Conservation (phyloP, 805 yeast genomes). For the Saturnispora ahearnii region DNA sequence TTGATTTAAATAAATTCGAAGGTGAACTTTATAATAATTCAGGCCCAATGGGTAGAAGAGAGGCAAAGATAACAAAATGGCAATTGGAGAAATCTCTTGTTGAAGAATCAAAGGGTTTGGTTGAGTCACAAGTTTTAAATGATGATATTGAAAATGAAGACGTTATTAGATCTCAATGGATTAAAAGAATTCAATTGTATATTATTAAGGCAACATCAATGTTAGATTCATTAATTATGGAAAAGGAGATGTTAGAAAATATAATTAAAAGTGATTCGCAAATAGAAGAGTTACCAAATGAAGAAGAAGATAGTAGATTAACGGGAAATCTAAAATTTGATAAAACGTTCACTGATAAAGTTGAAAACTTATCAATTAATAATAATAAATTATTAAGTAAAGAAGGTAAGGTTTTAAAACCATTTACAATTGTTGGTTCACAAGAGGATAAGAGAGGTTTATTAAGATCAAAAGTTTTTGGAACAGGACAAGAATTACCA, state of each 20-base stretch:
- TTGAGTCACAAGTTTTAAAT: conserved; percentile 3
- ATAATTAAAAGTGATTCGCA: conserved; percentile 18
- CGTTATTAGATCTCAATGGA: conserved; percentile 48
- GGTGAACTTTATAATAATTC: neutral
- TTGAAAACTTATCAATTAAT: conserved; percentile 33
- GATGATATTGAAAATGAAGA: conserved; percentile 28
- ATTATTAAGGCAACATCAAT: conserved; percentile 45
- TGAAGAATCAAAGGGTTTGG: neutral
- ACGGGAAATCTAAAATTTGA: conserved; percentile 20
- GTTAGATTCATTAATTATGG: conserved; percentile 56
- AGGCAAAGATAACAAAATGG: conserved; percentile 63
- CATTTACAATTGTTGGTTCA: conserved; percentile 65
- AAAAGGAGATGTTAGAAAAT: conserved; percentile 49
- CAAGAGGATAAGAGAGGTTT: conserved; percentile 34
- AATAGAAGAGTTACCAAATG: conserved; percentile 8
- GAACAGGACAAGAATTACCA: conserved; percentile 88
- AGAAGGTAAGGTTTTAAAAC: conserved; percentile 72
- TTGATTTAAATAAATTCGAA: conserved; percentile 11
- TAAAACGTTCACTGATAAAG: conserved; percentile 51
- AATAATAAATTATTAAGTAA: conserved; percentile 45
- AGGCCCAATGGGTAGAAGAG: conserved; percentile 44
- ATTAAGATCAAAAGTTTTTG: conserved; percentile 58
- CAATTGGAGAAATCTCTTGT: conserved; percentile 34
- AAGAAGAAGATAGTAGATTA: conserved; percentile 7
- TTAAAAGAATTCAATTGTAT: conserved; percentile 45